These are phyloP conservation scores for Begonia masoniana DNA, from an alignment of 306 rosid species.

Conservation along the genomic window DNA sequence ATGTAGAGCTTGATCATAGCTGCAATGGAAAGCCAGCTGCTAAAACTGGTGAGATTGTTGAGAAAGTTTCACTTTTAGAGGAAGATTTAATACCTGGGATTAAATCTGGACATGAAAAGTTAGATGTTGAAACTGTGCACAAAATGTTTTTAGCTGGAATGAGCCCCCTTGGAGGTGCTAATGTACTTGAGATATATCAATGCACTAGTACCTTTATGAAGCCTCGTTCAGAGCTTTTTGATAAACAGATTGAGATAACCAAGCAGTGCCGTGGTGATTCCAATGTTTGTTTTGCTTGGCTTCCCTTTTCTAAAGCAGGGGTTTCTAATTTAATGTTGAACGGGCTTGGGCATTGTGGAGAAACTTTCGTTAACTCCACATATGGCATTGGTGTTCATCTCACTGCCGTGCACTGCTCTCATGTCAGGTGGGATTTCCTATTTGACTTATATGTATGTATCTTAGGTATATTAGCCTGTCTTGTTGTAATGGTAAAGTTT, in stretches of 20 bases:
- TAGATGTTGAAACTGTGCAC: conserved; percentile 43
- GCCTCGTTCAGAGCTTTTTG: conserved; percentile 50
- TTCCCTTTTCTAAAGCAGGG: conserved; percentile 46
- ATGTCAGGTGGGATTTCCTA: conserved; percentile 13
- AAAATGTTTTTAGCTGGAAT: conserved; percentile 42
- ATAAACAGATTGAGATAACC: conserved; percentile 69
- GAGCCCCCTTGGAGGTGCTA: conserved; percentile 22
- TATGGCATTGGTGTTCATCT: conserved; percentile 24
- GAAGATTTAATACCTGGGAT: conserved; percentile 1
- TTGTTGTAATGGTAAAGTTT: too few relatives aligned
- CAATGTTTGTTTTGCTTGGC: conserved; percentile 76
- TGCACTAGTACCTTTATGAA: conserved; percentile 30
- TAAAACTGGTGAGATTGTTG: background rate
- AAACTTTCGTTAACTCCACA: conserved; percentile 5
- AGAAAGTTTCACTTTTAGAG: background rate
- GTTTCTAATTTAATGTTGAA: conserved; percentile 35
- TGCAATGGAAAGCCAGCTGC: conserved; percentile 19
- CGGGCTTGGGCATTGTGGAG: conserved; percentile 64
- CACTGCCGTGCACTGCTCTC: conserved; percentile 7
- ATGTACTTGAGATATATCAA: conserved; percentile 33
- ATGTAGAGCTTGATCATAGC: conserved; percentile 47
- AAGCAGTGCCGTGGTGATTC: conserved; percentile 42
- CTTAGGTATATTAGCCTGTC: too few relatives aligned
- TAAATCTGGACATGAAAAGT: conserved; percentile 16
- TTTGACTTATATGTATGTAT: background rate